phyloP scores from a whole-genome alignment of 2,329 filamentous ascomycete genomes.

The Sporothrix brasiliensis region DNA sequence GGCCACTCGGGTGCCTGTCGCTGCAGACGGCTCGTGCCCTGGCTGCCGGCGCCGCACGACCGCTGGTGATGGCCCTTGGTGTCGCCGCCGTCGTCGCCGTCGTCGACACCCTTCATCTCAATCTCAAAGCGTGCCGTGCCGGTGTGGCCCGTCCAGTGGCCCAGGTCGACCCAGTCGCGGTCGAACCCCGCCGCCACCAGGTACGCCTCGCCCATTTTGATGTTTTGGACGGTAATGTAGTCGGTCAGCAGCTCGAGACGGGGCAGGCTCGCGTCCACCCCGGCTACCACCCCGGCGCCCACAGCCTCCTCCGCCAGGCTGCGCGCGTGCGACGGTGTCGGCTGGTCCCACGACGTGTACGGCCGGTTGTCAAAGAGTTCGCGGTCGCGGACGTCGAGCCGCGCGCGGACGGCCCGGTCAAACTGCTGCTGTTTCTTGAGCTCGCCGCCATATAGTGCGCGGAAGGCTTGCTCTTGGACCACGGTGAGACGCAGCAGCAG shows the following conservation, averaged over 20 bases:
- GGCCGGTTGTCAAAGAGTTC: conserved; percentile 6
- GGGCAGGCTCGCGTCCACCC: neutral
- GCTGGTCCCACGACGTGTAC: conserved; percentile 2
- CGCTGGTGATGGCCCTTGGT: neutral
- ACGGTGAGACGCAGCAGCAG: conserved; percentile 26
- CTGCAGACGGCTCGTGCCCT: neutral
- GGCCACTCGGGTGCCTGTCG: neutral
- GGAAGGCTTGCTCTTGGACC: conserved; percentile 26
- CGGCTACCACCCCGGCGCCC: no score
- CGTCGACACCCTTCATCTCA: neutral
- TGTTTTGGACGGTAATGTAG: conserved; percentile 23
- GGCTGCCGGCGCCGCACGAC: neutral
- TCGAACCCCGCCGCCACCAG: conserved; percentile 28
- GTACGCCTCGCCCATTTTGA: conserved; percentile 28
- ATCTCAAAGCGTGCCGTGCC: conserved; percentile 29
- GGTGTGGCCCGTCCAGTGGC: conserved; percentile 31
- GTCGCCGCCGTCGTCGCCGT: neutral
- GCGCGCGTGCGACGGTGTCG: neutral
- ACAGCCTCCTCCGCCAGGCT: neutral
- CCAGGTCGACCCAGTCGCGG: conserved; percentile 24
- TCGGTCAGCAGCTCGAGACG: conserved; percentile 27
- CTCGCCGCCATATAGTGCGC: conserved; percentile 28
- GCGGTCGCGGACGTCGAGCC: conserved; percentile 1
- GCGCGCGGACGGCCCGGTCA: neutral
- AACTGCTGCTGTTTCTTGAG: neutral